Base-by-base conservation (phyloP, 257 asterid species). In the Asclepias syriaca region DNA sequence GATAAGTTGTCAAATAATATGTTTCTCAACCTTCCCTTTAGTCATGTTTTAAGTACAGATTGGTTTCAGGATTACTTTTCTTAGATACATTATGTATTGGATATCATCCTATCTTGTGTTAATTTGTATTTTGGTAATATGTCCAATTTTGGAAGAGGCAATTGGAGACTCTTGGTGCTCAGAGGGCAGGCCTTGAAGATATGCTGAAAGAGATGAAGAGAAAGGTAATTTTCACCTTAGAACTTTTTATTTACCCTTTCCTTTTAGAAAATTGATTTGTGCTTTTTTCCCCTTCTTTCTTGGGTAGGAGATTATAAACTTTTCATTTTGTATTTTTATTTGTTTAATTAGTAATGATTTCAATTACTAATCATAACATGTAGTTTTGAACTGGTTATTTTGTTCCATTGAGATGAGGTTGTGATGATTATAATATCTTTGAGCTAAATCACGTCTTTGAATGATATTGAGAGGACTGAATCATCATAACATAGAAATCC, bases 131-230 rank as follows among this genome's bases (percentile, higher is more conserved):
- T 22, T 18, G 39, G 59, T 32, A 24, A 22, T 24, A 13, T 61
- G 80, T 21, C 40, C 65, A 72, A 27, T 83, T 74, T 81, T 71
- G 84, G 75, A 90, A 95, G 99, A 84, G 98, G 83, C 96, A 90
- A 70, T 81, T 95, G 90, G 99, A 95, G 86, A 81, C 84, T 71
- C 99, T 95, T 80, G 98, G 99, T 72, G 84, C 97, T 80, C 96
- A 92, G 86, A 84, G 99, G 83, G 98, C 99, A 73, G 93, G 98
- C 57, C 97, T 95, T 39, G 99, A 95, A 80, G 99, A 95, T 82
- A 91, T 92, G 99, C 89, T 95, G 81, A 95, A 95, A 87, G 99
- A 95, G 87, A 95, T 92, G 98, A 95, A 95, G 84, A 87, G 98
- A 82, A 92, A 90, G 97, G 99, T 95, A 51, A 81, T 37, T 16